phyloP scores from a whole-genome alignment of 345 rosid genomes.

The Camelina laxa region DNA sequence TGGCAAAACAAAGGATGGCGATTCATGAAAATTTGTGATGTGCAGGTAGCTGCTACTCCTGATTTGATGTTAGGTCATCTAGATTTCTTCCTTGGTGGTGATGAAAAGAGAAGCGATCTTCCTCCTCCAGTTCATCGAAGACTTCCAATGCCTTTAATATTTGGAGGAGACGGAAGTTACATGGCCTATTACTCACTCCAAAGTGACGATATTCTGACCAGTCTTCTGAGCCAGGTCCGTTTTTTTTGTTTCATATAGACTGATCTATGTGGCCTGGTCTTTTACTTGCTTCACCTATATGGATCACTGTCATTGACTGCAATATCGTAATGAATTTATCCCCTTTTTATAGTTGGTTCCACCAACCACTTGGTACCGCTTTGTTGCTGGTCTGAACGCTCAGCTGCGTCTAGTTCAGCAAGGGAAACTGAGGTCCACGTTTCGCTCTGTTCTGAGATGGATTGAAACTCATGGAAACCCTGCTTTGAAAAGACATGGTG shows the following conservation, averaged over 20 bases:
- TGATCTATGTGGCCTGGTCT: slow-evolving; percentile 5
- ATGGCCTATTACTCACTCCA: slow-evolving; percentile 88
- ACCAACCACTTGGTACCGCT: slow-evolving; percentile 89
- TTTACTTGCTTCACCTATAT: not conserved
- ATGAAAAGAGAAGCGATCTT: slow-evolving; percentile 86
- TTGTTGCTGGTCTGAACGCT: slow-evolving; percentile 92
- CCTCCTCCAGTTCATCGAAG: slow-evolving; percentile 83
- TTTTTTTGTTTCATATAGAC: slow-evolving; percentile 14
- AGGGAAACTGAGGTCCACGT: slow-evolving; percentile 70
- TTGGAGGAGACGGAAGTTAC: slow-evolving; percentile 95
- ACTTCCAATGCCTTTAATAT: slow-evolving; percentile 72
- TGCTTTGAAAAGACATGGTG: slow-evolving; percentile 61
- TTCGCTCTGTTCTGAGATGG: slow-evolving; percentile 76
- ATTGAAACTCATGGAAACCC: slow-evolving; percentile 96
- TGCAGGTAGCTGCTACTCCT: slow-evolving; percentile 82
- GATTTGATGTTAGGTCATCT: slow-evolving; percentile 89
- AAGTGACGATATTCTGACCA: slow-evolving; percentile 81
- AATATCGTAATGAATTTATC: not conserved
- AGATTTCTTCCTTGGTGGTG: slow-evolving; percentile 93
- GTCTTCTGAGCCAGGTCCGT: slow-evolving; percentile 86
- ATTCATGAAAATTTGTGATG: slow-evolving; percentile 12
- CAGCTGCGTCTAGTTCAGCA: slow-evolving; percentile 79
- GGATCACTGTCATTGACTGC: not conserved
- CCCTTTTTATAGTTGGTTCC: slow-evolving; percentile 66
- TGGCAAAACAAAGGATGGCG: not conserved